phyloP scores from a whole-genome alignment of 2,329 filamentous ascomycete genomes.

The Epichloe sibirici region DNA sequence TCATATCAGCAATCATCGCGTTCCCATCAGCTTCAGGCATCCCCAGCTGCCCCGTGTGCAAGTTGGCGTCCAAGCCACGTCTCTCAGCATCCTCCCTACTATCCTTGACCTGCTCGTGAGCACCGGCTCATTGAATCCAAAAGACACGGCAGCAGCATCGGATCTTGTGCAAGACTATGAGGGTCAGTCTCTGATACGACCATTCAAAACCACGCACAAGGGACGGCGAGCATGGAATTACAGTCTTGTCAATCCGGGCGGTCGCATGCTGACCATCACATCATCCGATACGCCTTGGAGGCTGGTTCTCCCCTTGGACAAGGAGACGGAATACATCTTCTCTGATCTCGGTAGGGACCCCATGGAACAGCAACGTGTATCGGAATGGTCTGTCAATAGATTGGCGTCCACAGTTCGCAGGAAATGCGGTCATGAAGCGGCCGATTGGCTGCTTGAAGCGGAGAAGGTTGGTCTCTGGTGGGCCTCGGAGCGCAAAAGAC shows the following conservation, averaged over 20 bases:
- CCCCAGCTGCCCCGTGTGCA: conserved; percentile 18
- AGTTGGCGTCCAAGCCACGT: conserved; percentile 17
- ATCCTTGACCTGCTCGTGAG: conserved; percentile 23
- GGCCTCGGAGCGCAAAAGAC: conserved; percentile 14
- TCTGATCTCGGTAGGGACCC: conserved; percentile 17
- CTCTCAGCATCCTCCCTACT: conserved; percentile 22
- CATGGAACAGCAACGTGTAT: conserved; percentile 14
- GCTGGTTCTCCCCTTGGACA: conserved; percentile 18
- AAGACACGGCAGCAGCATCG: conserved; percentile 14
- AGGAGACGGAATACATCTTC: conserved; percentile 18
- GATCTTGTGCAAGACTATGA: conserved; percentile 23
- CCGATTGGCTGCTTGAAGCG: conserved; percentile 18
- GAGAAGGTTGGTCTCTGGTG: conserved; percentile 20
- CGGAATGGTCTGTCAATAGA: conserved; percentile 7
- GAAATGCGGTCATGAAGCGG: conserved; percentile 11
- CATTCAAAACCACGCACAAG: conserved; percentile 9
- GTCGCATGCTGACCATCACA: conserved; percentile 17
- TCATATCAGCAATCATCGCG: conserved; percentile 21
- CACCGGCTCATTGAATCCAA: conserved; percentile 18
- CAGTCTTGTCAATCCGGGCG: conserved; percentile 19
- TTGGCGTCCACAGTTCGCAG: conserved; percentile 7
- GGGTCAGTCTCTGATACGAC: conserved; percentile 22
- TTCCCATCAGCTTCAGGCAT: conserved; percentile 21
- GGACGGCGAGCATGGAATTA: conserved; percentile 20
- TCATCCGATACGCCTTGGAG: conserved; percentile 14